A percentile compares a stretch with the other conserved stretches of the same genome.
These are phyloP conservation scores for Diaporthe vexans DNA, from an alignment of 2,329 filamentous ascomycete genomes.

Conservation along the genomic window DNA sequence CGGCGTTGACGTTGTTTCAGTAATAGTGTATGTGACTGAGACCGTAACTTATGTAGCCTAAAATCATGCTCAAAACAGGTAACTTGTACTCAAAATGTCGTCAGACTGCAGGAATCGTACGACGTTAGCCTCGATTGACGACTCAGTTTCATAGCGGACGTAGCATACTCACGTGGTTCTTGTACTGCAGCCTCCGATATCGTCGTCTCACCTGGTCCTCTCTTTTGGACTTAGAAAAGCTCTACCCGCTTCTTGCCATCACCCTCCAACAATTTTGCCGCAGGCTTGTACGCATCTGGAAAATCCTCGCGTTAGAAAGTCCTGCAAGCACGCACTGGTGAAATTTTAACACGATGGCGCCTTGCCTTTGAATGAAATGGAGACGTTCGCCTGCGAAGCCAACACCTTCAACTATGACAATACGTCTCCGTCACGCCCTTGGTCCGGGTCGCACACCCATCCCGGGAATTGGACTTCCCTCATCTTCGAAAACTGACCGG, in stretches of 20 bases:
- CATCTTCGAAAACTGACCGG: neutral
- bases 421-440: neutral
- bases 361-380: neutral
- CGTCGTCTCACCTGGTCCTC: too few species aligned
- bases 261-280: neutral
- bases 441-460: neutral
- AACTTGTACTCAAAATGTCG: too few species aligned
- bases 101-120: too few species aligned
- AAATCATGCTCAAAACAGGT: too few species aligned
- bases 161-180: neutral
- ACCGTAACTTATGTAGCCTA: too few species aligned
- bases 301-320: neutral
- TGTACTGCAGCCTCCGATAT: rapidly evolving
- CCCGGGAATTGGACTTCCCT: neutral
- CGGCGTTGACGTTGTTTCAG: too few species aligned
- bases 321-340: too few species aligned
- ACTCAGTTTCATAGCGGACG: too few species aligned
- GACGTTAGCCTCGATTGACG: too few species aligned
- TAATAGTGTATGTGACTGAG: too few species aligned
- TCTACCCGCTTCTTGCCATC: neutral
- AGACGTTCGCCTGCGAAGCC: neutral
- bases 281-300: neutral
- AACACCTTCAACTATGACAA: neutral
- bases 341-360: rapidly evolving
- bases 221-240: neutral